Conservation (phyloP, 2,329 filamentous ascomycete genomes). For the Exserohilum rostratum region DNA sequence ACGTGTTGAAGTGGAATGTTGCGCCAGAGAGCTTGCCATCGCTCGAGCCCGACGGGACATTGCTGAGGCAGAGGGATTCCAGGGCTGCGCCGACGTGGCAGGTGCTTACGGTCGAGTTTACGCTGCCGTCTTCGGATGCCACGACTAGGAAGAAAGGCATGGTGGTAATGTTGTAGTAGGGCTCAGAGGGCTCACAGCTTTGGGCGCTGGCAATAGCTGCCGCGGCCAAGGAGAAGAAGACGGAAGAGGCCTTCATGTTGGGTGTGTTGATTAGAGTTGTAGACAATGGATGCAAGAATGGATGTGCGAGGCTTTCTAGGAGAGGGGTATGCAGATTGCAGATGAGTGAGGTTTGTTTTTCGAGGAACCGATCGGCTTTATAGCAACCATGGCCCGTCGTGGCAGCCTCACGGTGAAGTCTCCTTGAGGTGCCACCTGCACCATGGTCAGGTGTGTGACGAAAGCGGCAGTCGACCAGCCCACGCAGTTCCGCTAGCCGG, state of each 20-base stretch:
- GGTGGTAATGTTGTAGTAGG: constrained; percentile 46
- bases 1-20: constrained; percentile 45
- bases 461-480: constrained; percentile 9
- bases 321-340: neutral
- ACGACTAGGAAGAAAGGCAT: constrained; percentile 54
- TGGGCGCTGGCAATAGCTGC: constrained; percentile 38
- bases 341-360: neutral
- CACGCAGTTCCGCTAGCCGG: constrained; percentile 17
- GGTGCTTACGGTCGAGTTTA: constrained; percentile 50
- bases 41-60: constrained; percentile 23
- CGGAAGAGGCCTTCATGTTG: constrained; percentile 29
- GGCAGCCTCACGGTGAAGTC: constrained; percentile 11
- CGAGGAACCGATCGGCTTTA: constrained; percentile 11
- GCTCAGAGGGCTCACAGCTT: constrained; percentile 23
- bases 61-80: constrained; percentile 53
- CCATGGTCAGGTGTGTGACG: constrained; percentile 19
- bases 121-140: constrained; percentile 44
- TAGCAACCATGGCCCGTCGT: constrained; percentile 4
- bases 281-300: neutral
- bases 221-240: constrained; percentile 32
- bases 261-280: neutral
- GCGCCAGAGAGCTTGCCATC: constrained; percentile 23
- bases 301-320: constrained; percentile 5
- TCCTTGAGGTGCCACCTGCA: constrained; percentile 11
- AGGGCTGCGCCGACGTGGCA: constrained; percentile 59